Percentiles rank a stretch among this genome's conserved stretches.
phyloP scores from a whole-genome alignment of 495 filamentous ascomycete genomes.

The Glarea lozoyensis region DNA sequence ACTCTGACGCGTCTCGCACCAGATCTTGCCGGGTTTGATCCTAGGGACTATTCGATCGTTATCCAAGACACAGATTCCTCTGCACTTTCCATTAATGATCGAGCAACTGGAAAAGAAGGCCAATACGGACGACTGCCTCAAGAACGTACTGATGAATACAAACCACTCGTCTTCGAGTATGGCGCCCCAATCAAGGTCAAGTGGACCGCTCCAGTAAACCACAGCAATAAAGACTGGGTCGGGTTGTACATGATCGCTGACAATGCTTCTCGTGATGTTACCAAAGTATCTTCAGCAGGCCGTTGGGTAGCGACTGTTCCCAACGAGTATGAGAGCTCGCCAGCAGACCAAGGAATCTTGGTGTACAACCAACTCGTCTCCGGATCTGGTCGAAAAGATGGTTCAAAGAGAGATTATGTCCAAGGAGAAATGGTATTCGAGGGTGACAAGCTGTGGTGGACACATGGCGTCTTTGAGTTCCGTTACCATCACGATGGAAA shows the following conservation, averaged over 20 bases:
- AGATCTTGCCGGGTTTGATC: constrained; percentile 76
- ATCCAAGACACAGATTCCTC: constrained; percentile 58
- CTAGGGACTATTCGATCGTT: constrained; percentile 69
- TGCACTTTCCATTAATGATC: constrained; percentile 34
- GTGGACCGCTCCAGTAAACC: constrained; percentile 87
- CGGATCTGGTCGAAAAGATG: constrained; percentile 35
- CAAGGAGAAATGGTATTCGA: constrained; percentile 78
- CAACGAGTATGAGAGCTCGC: constrained; percentile 67
- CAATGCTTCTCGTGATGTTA: constrained; percentile 75
- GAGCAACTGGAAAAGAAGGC: constrained; percentile 19
- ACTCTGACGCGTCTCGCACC: constrained; percentile 75
- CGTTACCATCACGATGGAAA: constrained; percentile 92
- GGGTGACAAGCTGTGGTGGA: constrained; percentile 97
- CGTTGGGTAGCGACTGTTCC: constrained; percentile 79
- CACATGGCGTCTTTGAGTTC: constrained; percentile 89
- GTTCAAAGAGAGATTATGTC: constrained; percentile 39
- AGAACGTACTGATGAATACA: constrained; percentile 44
- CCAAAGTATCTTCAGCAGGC: constrained; percentile 76
- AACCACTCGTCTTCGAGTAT: constrained; percentile 76
- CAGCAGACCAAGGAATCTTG: constrained; percentile 72
- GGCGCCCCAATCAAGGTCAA: constrained; percentile 83
- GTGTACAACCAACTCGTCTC: constrained; percentile 49
- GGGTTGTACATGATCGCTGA: constrained; percentile 92
- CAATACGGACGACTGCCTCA: constrained; percentile 27
- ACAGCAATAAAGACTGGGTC: constrained; percentile 92